phyloP scores from a whole-genome alignment of 2,329 filamentous ascomycete species.

The Didymella lethalis region DNA sequence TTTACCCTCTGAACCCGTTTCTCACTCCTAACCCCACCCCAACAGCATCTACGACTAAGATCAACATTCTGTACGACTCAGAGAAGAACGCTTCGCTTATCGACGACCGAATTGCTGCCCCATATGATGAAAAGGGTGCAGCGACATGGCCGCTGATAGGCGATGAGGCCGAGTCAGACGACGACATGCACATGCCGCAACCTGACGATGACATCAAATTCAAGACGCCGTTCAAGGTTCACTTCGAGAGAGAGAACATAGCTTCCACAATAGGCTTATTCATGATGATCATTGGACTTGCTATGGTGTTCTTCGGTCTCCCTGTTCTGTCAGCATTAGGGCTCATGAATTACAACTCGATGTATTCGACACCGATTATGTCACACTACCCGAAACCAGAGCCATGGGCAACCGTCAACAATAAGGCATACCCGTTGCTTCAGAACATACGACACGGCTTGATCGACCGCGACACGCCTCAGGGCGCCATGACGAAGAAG shows the following conservation, averaged over 20 bases:
- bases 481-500: constrained; percentile 54
- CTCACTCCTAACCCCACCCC: constrained; percentile 44
- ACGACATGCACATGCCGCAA: constrained; percentile 62
- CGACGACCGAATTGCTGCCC: constrained; percentile 58
- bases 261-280: constrained; percentile 54
- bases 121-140: constrained; percentile 53
- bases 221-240: constrained; percentile 55
- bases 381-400: constrained; percentile 39
- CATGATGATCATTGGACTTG: constrained; percentile 57
- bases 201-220: constrained; percentile 58
- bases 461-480: constrained; percentile 63
- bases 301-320: constrained; percentile 60
- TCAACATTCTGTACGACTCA: constrained; percentile 31
- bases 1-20: constrained; percentile 35
- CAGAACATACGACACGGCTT: constrained; percentile 58
- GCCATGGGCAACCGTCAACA: constrained; percentile 59
- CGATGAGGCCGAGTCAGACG: constrained; percentile 62
- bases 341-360: constrained; percentile 50
- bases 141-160: constrained; percentile 57
- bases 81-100: constrained; percentile 51
- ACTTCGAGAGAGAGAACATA: constrained; percentile 55
- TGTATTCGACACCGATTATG: constrained; percentile 53
- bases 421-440: constrained; percentile 57
- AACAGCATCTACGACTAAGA: constrained; percentile 37
- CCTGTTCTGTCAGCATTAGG: constrained; percentile 59